A percentile compares a stretch with the other conserved stretches of the same genome.
Evolutionary conservation across 345 rosid genomes (phyloP).

Genomic region (Rhodomyrtus tomentosa): DNA sequence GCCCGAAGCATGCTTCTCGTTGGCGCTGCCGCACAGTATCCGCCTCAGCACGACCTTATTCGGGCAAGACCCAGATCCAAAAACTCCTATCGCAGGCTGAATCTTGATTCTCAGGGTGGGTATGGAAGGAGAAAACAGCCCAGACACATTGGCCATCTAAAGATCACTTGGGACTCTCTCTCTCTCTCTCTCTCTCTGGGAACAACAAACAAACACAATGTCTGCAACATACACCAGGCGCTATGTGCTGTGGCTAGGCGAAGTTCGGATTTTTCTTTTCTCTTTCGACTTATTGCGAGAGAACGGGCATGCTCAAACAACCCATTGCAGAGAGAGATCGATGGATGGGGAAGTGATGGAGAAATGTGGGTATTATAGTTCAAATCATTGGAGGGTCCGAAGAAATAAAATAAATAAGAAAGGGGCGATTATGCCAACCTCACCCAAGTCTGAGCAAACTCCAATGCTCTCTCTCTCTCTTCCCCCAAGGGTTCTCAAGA

Average conservation of each 20-base stretch:
- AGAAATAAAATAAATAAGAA: background rate
- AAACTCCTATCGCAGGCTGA: conserved; percentile 33
- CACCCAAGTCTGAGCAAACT: conserved; percentile 28
- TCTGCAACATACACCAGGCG: background rate
- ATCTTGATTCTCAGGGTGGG: conserved; percentile 26
- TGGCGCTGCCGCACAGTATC: conserved; percentile 45
- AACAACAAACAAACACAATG: background rate
- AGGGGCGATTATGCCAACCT: conserved; percentile 32
- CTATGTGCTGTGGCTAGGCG: background rate
- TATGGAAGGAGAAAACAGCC: conserved; percentile 51
- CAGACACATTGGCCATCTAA: conserved; percentile 76
- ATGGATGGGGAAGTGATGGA: background rate
- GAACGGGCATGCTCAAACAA: background rate
- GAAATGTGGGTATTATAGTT: background rate
- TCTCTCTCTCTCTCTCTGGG: background rate
- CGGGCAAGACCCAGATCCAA: conserved; percentile 60
- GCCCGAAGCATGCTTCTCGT: conserved; percentile 2
- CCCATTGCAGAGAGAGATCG: conserved; percentile 1
- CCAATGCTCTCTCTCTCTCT: conserved; percentile 17
- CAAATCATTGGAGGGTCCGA: conserved; percentile 27
- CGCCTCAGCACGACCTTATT: conserved; percentile 22
- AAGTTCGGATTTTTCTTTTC: conserved; percentile 5
- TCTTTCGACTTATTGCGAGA: conserved; percentile 4
- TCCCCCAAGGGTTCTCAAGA: background rate
- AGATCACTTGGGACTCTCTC: background rate